Base-by-base conservation (phyloP, 371 early-diverging fungal genomes). In the Lichtheimia ornata region DNA sequence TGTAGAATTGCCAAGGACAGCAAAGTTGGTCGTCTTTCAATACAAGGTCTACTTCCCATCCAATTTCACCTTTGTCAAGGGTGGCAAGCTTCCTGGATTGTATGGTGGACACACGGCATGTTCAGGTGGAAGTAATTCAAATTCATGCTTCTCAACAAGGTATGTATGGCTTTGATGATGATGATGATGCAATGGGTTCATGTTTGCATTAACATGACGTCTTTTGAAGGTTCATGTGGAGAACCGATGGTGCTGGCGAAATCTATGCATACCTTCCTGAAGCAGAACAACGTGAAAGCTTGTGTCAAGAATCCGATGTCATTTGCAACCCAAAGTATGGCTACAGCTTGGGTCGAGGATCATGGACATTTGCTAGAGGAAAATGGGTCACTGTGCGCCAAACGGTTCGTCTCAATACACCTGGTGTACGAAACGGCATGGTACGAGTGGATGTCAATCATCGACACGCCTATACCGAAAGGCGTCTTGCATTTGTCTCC, bases 241-340 rank as follows among this genome's bases (percentile, higher is more conserved):
- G 87, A 15, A 60, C 59, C 0, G 40, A 73, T 5, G 89, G 89
- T 17, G 63, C 53, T 17, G 89, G 85, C 18, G 89, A 89, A 74
- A 57, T 84, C 14, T 89, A 89, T 57, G 81, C 85, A 18, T 88
- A 88, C 56, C 72, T 87, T 1, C 76, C 84, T 22, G 71, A 77
- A 40, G 65, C 65, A 14, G 59, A 61, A 5, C 87, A 88, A 63
- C 64, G 69, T 20, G 49, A 66, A 5, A 59, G 63, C 24, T 64
- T 86, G 35, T 82, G 88, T 59, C 60, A 69, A 7, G 69, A 70
- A 17, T 70, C 71, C 22, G 71, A 65, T 0, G 74, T 81, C 47
- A 71, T 84, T 53, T 88, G 88, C 69, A 84, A 87, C 50, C 70
- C 81, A 7, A 69, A 65, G 22, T 86, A 85, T 66, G 88, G 90